These are phyloP conservation scores for Parietichytrium sp. DNA, from an alignment of 108 stramenopile species.

Conservation along the genomic window DNA sequence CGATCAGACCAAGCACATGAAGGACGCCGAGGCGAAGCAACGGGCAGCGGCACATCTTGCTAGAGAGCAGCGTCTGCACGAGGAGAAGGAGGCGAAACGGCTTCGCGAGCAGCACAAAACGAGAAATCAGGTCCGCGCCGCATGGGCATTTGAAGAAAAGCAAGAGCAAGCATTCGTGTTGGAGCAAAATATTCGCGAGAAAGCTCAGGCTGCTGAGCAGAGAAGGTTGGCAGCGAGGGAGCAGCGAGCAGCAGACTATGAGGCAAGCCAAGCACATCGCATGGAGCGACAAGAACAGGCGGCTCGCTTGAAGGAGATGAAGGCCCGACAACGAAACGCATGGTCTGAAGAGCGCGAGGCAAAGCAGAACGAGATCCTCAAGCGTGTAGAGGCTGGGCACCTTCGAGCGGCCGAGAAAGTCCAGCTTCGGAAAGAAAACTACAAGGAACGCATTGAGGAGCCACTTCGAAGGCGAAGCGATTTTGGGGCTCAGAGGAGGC, in stretches of 20 bases:
- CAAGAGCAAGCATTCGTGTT: background rate
- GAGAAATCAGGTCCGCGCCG: slow-evolving; percentile 1
- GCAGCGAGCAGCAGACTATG: background rate
- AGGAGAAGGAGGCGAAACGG: background rate
- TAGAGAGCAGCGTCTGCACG: background rate
- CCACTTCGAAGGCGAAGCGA: background rate
- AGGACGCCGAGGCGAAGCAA: background rate
- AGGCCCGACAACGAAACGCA: background rate
- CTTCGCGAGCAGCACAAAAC: slow-evolving; percentile 8
- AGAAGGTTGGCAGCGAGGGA: background rate
- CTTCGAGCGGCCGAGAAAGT: background rate
- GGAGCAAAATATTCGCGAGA: background rate
- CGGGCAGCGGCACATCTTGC: background rate
- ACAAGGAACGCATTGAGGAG: background rate
- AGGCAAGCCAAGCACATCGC: background rate
- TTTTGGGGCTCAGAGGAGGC: background rate
- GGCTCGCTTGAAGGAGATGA: background rate
- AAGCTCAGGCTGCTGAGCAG: background rate
- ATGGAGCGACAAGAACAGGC: background rate
- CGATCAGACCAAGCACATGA: background rate
- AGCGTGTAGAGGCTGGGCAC: background rate
- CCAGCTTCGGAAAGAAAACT: background rate
- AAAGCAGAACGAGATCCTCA: background rate
- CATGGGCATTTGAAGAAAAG: slow-evolving; percentile 27
- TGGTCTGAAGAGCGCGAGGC: background rate